Percentiles rank a stretch among this genome's conserved stretches.
These are phyloP conservation scores for Suillus tomentosus DNA, from an alignment of 768 basidiomycete genomes.

Conservation along the genomic window DNA sequence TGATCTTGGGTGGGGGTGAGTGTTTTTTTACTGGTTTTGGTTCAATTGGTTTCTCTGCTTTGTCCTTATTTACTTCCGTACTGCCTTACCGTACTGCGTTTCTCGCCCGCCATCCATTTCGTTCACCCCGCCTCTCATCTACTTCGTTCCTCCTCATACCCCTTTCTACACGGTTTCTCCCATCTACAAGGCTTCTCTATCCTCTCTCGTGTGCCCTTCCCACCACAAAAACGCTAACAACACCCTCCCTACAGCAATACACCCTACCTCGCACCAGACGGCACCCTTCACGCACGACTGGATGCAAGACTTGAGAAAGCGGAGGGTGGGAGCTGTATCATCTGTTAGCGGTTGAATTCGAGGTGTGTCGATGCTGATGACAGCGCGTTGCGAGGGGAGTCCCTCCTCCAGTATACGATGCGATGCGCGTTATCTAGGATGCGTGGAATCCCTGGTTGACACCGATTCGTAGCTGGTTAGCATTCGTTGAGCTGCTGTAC, in stretches of 20 bases:
- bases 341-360: slow-evolving; percentile 34
- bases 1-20: slow-evolving; percentile 57
- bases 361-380: not conserved
- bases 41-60: not conserved
- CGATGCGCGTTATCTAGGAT: not conserved
- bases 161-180: not conserved
- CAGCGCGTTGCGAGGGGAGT: not conserved
- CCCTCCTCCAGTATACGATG: not conserved
- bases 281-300: slow-evolving; percentile 45
- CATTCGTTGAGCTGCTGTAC: not conserved
- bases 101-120: not conserved
- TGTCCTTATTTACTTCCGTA: too few relatives aligned
- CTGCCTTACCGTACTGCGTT: not conserved
- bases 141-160: not conserved
- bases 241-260: slow-evolving; percentile 37
- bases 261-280: slow-evolving; percentile 48
- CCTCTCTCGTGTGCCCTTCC: not conserved
- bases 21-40: slow-evolving; percentile 3
- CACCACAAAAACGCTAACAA: not conserved
- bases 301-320: slow-evolving; percentile 47
- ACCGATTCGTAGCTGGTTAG: not conserved
- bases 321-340: slow-evolving; percentile 41
- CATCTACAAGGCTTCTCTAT: too few relatives aligned
- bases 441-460: not conserved
- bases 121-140: not conserved